These are phyloP conservation scores for Dioscorea cayenensis DNA, from an alignment of 116 monocot species.

Conservation along the genomic window DNA sequence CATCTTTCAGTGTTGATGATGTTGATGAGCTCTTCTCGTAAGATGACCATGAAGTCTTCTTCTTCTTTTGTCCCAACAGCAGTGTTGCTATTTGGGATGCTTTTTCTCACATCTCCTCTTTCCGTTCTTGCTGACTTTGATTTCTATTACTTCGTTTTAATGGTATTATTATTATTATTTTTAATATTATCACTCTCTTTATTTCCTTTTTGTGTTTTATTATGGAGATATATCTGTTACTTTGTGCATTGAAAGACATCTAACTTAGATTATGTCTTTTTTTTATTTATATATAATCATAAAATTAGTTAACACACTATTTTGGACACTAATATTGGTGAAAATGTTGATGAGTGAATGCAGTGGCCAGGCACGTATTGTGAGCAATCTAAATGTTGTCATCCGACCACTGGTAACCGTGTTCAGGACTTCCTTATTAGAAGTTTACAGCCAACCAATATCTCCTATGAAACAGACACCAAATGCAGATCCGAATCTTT, in stretches of 20 bases:
- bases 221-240: no score
- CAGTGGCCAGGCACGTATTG: constrained; percentile 22
- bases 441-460: background rate
- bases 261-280: background rate
- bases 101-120: background rate
- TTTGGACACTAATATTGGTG: background rate
- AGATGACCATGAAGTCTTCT: no score
- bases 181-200: background rate
- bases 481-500: constrained; percentile 1
- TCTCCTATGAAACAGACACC: constrained; percentile 3
- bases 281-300: background rate
- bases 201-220: background rate
- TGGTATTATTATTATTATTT: background rate
- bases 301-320: no score
- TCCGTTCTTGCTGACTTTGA: background rate
- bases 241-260: no score
- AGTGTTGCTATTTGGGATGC: background rate
- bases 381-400: constrained; percentile 6
- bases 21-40: no score
- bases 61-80: background rate
- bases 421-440: constrained; percentile 4
- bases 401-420: background rate
- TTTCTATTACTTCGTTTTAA: constrained; percentile 10
- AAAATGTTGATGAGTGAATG: background rate
- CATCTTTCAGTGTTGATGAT: no score